Evolutionary conservation across 805 yeast species (phyloP), one percentile per base, ranked within the genome.

Genomic region (Candida quercuum): DNA sequence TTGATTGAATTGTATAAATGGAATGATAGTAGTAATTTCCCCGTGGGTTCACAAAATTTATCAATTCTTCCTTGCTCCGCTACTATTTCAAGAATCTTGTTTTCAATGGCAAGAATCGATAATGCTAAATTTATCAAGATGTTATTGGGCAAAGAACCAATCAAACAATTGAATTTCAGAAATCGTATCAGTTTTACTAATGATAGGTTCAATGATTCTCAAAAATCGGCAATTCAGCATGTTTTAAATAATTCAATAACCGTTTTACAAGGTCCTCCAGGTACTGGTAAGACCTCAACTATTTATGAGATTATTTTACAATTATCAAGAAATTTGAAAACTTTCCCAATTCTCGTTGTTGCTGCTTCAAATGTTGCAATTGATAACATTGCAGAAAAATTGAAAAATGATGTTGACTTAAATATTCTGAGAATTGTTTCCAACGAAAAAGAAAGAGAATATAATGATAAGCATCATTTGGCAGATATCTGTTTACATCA

Each of bases 231-330:
- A 3, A 44, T 52, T 23, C 53, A 51, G 26, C 55, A 51, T 22
- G 55, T 51, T 15, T 33, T 51, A 35, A 51, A 51, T 34, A 51
- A 51, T 29, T 47, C 55, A 17, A 71, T 68, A 28, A 76, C 78
- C 3, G 47, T 82, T 14, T 65, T 83, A 15, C 89, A 81, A 56
- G 91, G 89, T 3, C 91, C 91, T 1, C 89, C 89, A 3, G 91
- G 89, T 12, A 83, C 91, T 0, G 91, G 91, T 38, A 82, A 82
- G 54, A 83, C 91, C 0, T 76, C 80, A 32, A 82, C 88, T 0
- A 61, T 83, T 20, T 76, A 80, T 34, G 89, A 82, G 49, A 64
- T 81, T 22, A 61, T 76, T 40, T 49, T 77, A 30, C 80, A 78
- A 49, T 63, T 78, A 40, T 61, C 80, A 38, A 71, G 68, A 30